phyloP scores from a whole-genome alignment of 2,329 filamentous ascomycete genomes.

The Calonectria crousiana region DNA sequence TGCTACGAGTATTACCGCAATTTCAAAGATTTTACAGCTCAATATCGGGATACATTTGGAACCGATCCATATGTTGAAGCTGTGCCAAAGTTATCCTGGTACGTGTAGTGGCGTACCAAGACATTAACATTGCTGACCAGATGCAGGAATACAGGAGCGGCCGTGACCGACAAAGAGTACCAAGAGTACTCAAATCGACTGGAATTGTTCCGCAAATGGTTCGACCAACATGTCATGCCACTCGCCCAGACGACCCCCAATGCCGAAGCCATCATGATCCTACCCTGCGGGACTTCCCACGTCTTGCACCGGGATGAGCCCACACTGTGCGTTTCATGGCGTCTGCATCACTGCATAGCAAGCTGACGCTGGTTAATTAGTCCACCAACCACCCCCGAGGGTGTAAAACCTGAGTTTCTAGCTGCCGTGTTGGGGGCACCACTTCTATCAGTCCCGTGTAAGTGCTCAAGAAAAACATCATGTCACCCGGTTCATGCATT shows the following conservation, averaged over 20 bases:
- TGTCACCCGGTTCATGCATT: neutral
- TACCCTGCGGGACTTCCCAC: slow-evolving; percentile 41
- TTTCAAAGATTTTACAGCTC: slow-evolving; percentile 44
- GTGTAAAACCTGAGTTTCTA: slow-evolving; percentile 44
- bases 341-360: slow-evolving; percentile 14
- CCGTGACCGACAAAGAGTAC: slow-evolving; percentile 40
- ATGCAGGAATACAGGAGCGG: slow-evolving; percentile 41
- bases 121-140: slow-evolving; percentile 5
- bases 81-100: slow-evolving; percentile 47
- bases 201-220: slow-evolving; percentile 48
- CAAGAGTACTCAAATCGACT: slow-evolving; percentile 39
- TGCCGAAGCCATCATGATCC: slow-evolving; percentile 42
- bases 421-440: slow-evolving; percentile 47
- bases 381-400: slow-evolving; percentile 40
- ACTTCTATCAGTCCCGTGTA: slow-evolving; percentile 51
- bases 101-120: neutral
- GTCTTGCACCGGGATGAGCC: slow-evolving; percentile 44
- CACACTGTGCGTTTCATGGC: slow-evolving; percentile 38
- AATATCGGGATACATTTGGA: slow-evolving; percentile 41
- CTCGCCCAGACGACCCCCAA: slow-evolving; percentile 30
- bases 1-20: slow-evolving; percentile 50
- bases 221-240: slow-evolving; percentile 43
- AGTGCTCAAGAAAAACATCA: slow-evolving; percentile 29
- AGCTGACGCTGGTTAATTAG: slow-evolving; percentile 38
- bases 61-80: slow-evolving; percentile 46